Evolutionary conservation across 805 yeast genomes (phyloP), one percentile per base, ranked within the genome.

Genomic region (Clavispora phyllophila): DNA sequence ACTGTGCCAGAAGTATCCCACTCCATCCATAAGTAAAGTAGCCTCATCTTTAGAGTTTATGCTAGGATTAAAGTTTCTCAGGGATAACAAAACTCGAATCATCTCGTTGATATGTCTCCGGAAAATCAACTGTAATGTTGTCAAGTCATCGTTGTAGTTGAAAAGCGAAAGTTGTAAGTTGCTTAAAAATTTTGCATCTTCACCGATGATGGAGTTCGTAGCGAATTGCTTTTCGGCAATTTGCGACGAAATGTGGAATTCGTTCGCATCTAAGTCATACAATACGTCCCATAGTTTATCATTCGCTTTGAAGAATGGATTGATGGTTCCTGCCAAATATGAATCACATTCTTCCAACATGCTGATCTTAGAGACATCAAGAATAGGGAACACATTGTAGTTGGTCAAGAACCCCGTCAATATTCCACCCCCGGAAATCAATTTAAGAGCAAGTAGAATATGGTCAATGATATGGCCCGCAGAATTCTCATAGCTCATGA

Each of bases 281-380:
- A 78, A 70, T 25, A 79, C 57, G 57, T 84, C 86, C 84, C 85
- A 83, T 17, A 75, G 54, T 36, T 68, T 68, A 25, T 65, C 68
- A 43, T 73, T 73, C 25, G 75, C 70, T 52, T 78, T 79, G 55
- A 84, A 76, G 32, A 81, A 73, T 13, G 83, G 76, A 55, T 84
- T 84, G 32, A 83, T 78, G 3, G 88, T 82, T 3, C 91, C 91
- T 2, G 84, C 73, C 37, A 84, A 62, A 50, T 66, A 78, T 23
- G 63, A 63, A 24, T 52, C 65, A 46, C 64, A 70, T 40, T 55
- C 62, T 46, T 68, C 67, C 39, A 80, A 57, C 1, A 73, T 48
- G 45, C 78, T 81, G 35, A 81, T 62, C 45, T 79, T 73, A 2
- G 82, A 76, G 1, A 82, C 74, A 48, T 83, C 89, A 33, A 81